phyloP scores from a whole-genome alignment of 1,139 yeast species.

The Pichia sp. region DNA sequence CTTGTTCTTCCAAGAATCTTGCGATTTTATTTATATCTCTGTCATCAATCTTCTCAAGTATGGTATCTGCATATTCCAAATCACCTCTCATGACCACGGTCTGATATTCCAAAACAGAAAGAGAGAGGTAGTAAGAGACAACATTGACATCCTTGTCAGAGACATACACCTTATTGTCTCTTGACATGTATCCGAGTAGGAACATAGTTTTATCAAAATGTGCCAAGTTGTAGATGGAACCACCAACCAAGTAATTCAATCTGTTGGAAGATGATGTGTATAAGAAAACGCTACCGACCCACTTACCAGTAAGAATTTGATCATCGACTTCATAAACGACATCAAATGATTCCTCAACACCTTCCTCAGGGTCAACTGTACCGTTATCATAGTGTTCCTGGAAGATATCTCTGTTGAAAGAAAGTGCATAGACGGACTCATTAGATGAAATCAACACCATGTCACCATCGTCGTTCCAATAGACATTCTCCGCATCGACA shows the following conservation, averaged over 20 bases:
- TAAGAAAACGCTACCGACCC: conserved; percentile 96
- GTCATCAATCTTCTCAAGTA: conserved; percentile 59
- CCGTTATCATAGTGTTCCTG: conserved; percentile 56
- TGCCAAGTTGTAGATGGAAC: conserved; percentile 83
- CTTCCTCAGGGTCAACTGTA: conserved; percentile 69
- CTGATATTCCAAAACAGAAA: conserved; percentile 88
- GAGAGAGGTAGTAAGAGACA: conserved; percentile 71
- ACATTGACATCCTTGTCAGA: conserved; percentile 87
- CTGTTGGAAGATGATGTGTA: conserved; percentile 84
- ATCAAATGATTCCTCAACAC: conserved; percentile 80
- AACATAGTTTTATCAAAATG: conserved; percentile 89
- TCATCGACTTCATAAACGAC: conserved; percentile 80
- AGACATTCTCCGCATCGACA: conserved; percentile 72
- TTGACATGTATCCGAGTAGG: conserved; percentile 80
- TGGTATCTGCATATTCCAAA: conserved; percentile 61
- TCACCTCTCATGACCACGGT: conserved; percentile 95
- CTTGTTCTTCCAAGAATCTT: conserved; percentile 91
- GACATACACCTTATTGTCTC: conserved; percentile 84
- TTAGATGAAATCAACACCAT: conserved; percentile 65
- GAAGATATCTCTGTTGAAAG: conserved; percentile 62
- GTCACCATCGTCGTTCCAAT: conserved; percentile 95
- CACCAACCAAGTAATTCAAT: conserved; percentile 91
- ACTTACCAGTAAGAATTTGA: conserved; percentile 77
- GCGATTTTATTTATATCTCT: conserved; percentile 76
- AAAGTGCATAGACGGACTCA: conserved; percentile 71